Evolutionary conservation across 306 rosid genomes (phyloP), one percentile per base, ranked within the genome.

Genomic region (Prunus campanulata): DNA sequence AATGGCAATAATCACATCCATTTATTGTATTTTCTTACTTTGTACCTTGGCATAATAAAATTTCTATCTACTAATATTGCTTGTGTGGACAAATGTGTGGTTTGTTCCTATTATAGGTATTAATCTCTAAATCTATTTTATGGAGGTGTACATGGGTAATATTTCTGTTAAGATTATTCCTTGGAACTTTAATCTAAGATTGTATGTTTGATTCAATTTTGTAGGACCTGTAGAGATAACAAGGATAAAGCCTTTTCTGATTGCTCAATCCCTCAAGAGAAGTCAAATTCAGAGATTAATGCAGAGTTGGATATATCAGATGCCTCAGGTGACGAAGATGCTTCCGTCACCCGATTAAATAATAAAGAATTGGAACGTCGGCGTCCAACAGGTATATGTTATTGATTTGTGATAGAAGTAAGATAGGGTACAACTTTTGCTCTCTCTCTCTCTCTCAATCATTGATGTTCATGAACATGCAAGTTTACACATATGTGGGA

Each of bases 281-380:
- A 93, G 85, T 88, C 99, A 76, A 96, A 96, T 87, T 91, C 90
- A 47, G 99, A 93, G 78, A 96, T 96, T 78, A 96, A 96, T 72
- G 88, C 90, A 8, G 99, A 96, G 82, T 86, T 96, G 86, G 99
- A 92, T 67, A 72, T 96, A 84, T 93, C 99, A 72, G 97, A 96
- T 35, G 98, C 86, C 70, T 93, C 97, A 19, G 98, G 97, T 44
- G 99, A 96, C 67, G 99, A 96, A 81, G 92, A 93, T 88, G 93
- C 85, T 71, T 81, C 85, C 3, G 91, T 78, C 64, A 80, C 65
- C 68, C 85, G 80, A 78, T 84, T 68, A 92, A 88, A 82, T 69
- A 83, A 78, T 71, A 90, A 86, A 87, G 87, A 83, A 69, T 85
- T 93, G 85, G 96, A 81, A 68, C 85, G 73, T 77, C 83, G 56